These are phyloP conservation scores for Saturnispora galanensis DNA, from an alignment of 805 yeast genomes.

Conservation along the genomic window DNA sequence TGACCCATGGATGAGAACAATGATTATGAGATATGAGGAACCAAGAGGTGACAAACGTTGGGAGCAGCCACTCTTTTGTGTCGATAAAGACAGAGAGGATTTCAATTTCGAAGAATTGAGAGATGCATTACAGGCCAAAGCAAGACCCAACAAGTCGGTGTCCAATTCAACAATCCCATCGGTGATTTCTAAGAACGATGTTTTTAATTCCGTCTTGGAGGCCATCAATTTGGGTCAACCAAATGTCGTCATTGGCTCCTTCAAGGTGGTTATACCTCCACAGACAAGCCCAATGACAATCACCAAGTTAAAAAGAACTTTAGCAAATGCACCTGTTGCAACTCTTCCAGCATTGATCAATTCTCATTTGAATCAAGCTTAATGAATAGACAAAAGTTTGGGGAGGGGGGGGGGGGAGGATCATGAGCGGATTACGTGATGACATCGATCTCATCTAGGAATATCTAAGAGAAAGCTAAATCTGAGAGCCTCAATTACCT, in stretches of 20 bases:
- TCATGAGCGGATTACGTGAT: too few species aligned
- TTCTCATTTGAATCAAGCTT: not conserved
- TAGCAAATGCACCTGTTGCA: constrained; percentile 1
- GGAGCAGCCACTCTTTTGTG: constrained; percentile 85
- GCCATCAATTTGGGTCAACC: constrained; percentile 1
- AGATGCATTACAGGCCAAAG: constrained; percentile 23
- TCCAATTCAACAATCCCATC: constrained; percentile 8
- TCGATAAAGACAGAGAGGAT: constrained; percentile 45
- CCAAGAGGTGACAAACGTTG: constrained; percentile 80
- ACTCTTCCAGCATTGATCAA: constrained; percentile 6
- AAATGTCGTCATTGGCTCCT: not conserved
- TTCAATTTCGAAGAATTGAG: constrained; percentile 61
- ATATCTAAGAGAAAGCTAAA: too few species aligned
- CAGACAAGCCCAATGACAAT: constrained; percentile 1
- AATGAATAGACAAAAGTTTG: not conserved
- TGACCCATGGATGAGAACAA: constrained; percentile 48
- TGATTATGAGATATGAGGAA: constrained; percentile 85
- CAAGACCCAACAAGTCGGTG: constrained; percentile 7
- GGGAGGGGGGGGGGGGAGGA: too few species aligned
- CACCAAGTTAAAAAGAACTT: constrained; percentile 1
- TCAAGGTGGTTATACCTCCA: constrained; percentile 2
- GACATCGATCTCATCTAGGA: too few species aligned
- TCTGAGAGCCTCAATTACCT: too few species aligned
- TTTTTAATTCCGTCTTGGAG: not conserved
- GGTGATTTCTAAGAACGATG: not conserved